Percentiles rank a stretch among this genome's conserved stretches.
These are phyloP conservation scores for Ceratocystis alfenasii DNA, from an alignment of 2,329 filamentous ascomycete genomes.

Conservation along the genomic window DNA sequence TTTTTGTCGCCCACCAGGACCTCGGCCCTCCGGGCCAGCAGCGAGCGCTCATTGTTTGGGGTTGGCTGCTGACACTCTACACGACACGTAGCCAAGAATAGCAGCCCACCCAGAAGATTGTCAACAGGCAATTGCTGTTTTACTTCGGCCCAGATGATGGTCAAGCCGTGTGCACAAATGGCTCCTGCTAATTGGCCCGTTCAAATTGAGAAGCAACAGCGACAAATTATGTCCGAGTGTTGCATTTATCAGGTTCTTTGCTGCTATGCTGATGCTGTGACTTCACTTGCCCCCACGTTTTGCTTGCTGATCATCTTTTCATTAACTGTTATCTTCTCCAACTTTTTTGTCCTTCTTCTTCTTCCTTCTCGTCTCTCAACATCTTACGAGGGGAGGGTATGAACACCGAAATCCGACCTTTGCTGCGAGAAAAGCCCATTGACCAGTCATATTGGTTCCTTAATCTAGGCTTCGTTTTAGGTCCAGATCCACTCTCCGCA, in stretches of 20 bases:
- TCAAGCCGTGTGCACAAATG: not conserved
- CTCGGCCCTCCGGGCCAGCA: not conserved
- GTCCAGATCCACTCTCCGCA: not conserved
- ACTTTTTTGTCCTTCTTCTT: not conserved
- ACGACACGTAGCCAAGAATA: not conserved
- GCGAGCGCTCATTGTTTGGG: not conserved
- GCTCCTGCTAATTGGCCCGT: not conserved
- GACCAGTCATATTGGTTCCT: not conserved
- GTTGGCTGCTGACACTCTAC: not conserved
- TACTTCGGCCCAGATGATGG: not conserved
- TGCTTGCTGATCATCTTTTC: not conserved
- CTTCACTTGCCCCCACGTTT: not conserved
- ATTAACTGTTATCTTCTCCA: constrained; percentile 2
- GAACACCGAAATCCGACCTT: constrained; percentile 7
- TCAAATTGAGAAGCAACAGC: not conserved
- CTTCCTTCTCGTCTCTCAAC: too few relatives aligned
- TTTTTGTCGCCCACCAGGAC: not conserved
- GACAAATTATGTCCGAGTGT: not conserved
- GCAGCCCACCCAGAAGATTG: not conserved
- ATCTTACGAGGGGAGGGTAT: not conserved
- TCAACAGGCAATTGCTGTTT: not conserved
- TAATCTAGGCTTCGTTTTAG: not conserved
- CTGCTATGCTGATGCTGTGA: not conserved
- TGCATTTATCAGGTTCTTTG: not conserved
- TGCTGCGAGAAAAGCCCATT: constrained; percentile 1